Evolutionary conservation across 306 rosid genomes (phyloP), one percentile per base, ranked within the genome.

Genomic region (Rubus parviflorus): DNA sequence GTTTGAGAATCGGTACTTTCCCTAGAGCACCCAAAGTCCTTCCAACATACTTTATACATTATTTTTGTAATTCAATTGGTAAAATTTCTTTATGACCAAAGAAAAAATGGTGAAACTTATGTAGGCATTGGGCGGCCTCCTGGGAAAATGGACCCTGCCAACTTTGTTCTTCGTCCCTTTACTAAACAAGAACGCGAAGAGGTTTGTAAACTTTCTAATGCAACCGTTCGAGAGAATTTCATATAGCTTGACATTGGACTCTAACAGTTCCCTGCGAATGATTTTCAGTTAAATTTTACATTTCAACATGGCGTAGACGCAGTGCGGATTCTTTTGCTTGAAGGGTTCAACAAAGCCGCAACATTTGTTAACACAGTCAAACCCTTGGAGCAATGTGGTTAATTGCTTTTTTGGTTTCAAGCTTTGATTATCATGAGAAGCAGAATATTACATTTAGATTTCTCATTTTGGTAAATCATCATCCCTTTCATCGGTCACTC

Each of bases 131-230:
- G 88, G 46, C 83, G 92, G 20, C 89, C 89, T 42, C 89, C 92
- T 5, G 92, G 89, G 79, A 88, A 83, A 70, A 88, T 90, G 97
- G 92, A 89, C 79, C 87, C 97, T 30, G 81, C 80, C 30, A 87
- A 84, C 83, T 92, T 87, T 83, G 97, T 92, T 83, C 93, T 90
- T 81, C 91, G 91, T 52, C 79, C 92, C 9, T 95, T 95, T 84
- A 90, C 79, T 74, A 89, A 82, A 82, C 93, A 92, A 78, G 97
- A 92, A 84, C 85, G 86, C 4, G 86, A 88, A 75, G 97, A 92
- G 93, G 97, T 90, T 83, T 30, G 83, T 49, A 41, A 40, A 66
- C 15, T 47, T 72, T 45, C 20, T 43, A 70, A 45, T 71, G 30
- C 30, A 45, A 4, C 42, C 30, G 46, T 47, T 43, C 52, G 64